phyloP scores from a whole-genome alignment of 2,329 filamentous ascomycete genomes.

The Botrytis porri region DNA sequence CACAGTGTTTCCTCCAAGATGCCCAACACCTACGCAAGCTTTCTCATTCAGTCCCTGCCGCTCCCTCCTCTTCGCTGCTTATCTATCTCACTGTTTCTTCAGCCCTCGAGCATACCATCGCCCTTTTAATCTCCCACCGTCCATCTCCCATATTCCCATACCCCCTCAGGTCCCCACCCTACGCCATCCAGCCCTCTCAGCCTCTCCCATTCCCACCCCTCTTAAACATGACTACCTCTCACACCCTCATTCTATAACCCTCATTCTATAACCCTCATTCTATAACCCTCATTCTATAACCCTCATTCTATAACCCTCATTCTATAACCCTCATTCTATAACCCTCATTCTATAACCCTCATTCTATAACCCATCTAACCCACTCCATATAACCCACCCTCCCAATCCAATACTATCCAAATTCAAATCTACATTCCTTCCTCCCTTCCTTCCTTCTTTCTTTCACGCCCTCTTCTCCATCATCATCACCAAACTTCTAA shows the following conservation, averaged over 20 bases:
- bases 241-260: neutral
- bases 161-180: neutral
- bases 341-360: neutral
- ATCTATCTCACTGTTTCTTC: neutral
- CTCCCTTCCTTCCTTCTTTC: neutral
- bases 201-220: neutral
- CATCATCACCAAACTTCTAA: too few relatives aligned
- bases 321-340: neutral
- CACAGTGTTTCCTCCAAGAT: neutral
- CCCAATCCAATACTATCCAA: neutral
- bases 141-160: neutral
- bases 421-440: too few relatives aligned
- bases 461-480: neutral
- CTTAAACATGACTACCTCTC: neutral
- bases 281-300: neutral
- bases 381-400: too few relatives aligned
- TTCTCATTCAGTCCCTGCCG: neutral
- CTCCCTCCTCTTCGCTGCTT: neutral
- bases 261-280: neutral
- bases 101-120: neutral
- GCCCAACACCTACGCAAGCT: accelerated
- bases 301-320: neutral
- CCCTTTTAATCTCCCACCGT: neutral
- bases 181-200: neutral
- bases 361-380: too few relatives aligned